Conservation (phyloP, 1,139 yeast species). For the Protomyces pachydermus region DNA sequence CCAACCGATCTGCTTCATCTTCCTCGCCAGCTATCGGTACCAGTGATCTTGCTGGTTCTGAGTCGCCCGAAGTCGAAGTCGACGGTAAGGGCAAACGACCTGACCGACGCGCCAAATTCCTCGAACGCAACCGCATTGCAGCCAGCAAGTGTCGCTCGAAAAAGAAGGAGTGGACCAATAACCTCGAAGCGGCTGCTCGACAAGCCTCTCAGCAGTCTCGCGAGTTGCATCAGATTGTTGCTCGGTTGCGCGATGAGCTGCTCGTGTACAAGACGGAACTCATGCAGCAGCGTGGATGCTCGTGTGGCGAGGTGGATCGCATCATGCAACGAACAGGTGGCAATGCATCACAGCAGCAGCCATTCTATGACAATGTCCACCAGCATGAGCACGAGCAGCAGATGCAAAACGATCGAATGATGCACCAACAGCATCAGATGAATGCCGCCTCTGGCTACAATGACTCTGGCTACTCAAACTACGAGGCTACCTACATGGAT, state of each 20-base stretch:
- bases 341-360: not conserved
- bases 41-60: not conserved
- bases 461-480: not conserved
- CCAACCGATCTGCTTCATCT: not conserved
- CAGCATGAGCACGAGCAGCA: not conserved
- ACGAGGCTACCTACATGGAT: not conserved
- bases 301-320: slow-evolving; percentile 33
- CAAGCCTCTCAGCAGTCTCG: slow-evolving; percentile 28
- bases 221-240: slow-evolving; percentile 19
- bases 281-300: slow-evolving; percentile 29
- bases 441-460: not conserved
- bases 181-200: slow-evolving; percentile 28
- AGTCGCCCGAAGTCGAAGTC: not conserved
- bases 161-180: slow-evolving; percentile 30
- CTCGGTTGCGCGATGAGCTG: slow-evolving; percentile 26
- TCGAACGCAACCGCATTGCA: slow-evolving; percentile 29
- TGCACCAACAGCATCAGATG: not conserved
- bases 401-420: not conserved
- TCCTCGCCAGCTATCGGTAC: not conserved
- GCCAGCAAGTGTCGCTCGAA: slow-evolving; percentile 31
- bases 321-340: not conserved
- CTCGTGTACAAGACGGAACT: slow-evolving; percentile 24
- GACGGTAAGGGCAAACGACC: not conserved
- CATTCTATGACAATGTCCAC: not conserved
- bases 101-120: slow-evolving; percentile 15